Base-by-base conservation (phyloP, 1,139 yeast genomes). In the Kurtzmaniella quercitrusa region DNA sequence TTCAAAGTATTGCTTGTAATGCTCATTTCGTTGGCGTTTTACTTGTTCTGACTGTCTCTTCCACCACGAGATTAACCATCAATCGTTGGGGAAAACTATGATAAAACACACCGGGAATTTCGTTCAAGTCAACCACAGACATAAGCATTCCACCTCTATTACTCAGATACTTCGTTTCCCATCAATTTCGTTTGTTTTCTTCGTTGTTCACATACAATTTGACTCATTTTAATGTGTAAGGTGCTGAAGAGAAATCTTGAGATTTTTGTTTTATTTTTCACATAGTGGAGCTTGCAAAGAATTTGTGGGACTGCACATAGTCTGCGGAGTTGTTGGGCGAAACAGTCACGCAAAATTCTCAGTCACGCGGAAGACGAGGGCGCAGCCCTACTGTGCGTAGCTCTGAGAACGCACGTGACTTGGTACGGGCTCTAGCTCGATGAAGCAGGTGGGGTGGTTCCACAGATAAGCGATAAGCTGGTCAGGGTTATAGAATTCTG, bases 181-280 rank as follows among this genome's bases (percentile, higher is more conserved):
- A 15, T 27, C 37, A 18, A 16, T 16, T 29, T 17, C 25, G 15
- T 19, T 27, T 27, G 31, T 10, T 27, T 27, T 27, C 11, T 16
- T 31, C 18, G 14, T 19, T 12, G 37, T 18, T 41, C 45, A 55
- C 59, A 55, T 55, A 55, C 59, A 48, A 48, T 46, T 48, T 53
- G 57, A 55, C 59, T 55, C 59, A 55, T 55, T 48, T 53, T 51
- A 41, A 23, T 44, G 46, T 44, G 38, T 41, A 44, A 27, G 41
- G 46, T 44, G 46, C 46, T 44, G 44, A 37, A 40, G 48, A 51
- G 50, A 52, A 51, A 49, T 44, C 51, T 48, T 53, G 47, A 47
- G 47, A 48, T 54, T 52, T 51, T 49, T 43, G 41, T 41, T 44
- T 36, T 39, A 41, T 44, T 42, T 46, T 46, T 49, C 44, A 42